A percentile compares a stretch with the other conserved stretches of the same genome.
These are phyloP conservation scores for Lachnellula arida DNA, from an alignment of 2,329 filamentous ascomycete genomes.

Conservation along the genomic window DNA sequence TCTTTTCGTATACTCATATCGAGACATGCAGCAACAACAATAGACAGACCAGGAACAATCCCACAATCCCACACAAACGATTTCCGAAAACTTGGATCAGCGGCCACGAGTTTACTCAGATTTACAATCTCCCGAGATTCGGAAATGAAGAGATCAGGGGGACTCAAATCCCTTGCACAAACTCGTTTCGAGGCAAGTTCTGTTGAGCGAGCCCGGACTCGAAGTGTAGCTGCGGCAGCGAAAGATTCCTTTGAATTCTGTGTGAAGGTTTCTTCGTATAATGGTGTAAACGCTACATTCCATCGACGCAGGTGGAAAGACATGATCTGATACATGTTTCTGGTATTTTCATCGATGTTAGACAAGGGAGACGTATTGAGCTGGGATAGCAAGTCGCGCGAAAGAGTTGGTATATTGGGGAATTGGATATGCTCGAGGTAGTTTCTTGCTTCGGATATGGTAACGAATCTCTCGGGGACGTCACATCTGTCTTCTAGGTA, in stretches of 20 bases:
- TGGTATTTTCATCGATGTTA: not conserved
- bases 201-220: constrained; percentile 9
- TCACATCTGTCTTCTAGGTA: constrained; percentile 6
- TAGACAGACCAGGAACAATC: constrained; percentile 19
- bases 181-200: constrained; percentile 12
- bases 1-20: constrained; percentile 13
- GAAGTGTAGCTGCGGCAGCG: constrained; percentile 17
- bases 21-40: constrained; percentile 14
- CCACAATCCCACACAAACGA: constrained; percentile 23
- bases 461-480: constrained; percentile 8
- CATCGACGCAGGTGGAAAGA: constrained; percentile 14
- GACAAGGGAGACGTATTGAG: not conserved
- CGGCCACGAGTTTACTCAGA: constrained; percentile 8
- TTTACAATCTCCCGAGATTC: constrained; percentile 15
- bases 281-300: constrained; percentile 15
- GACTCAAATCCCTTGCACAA: not conserved
- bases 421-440: constrained; percentile 12
- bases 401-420: constrained; percentile 8
- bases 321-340: not conserved
- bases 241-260: constrained; percentile 5
- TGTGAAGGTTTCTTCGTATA: constrained; percentile 6
- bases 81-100: constrained; percentile 14
- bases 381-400: constrained; percentile 2
- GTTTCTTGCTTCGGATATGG: constrained; percentile 9
- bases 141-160: constrained; percentile 3